Percentiles rank a stretch among this genome's conserved stretches.
These are phyloP conservation scores for Plasmodium knowlesi DNA, from an alignment of 169 alveolate species.

Conservation along the genomic window DNA sequence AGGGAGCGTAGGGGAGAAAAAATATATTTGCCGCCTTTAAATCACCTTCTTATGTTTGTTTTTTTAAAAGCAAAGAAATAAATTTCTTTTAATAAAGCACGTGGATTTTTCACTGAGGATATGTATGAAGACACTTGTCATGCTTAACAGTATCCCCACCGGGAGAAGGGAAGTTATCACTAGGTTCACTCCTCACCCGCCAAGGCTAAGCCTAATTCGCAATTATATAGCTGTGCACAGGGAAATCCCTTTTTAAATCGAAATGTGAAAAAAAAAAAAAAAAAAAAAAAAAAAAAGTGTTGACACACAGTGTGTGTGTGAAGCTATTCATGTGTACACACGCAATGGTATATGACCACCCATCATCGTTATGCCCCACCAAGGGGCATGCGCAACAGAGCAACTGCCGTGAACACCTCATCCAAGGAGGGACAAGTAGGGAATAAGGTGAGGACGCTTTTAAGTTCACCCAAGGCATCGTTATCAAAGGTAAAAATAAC, in stretches of 20 bases:
- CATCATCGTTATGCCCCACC: not conserved
- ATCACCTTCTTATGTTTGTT: not conserved
- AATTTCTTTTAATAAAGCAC: not conserved
- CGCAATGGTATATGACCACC: not conserved
- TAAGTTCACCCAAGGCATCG: conserved; percentile 19
- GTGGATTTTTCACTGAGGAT: not conserved
- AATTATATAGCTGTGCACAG: not conserved
- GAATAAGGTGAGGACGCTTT: conserved; percentile 34
- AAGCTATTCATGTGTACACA: not conserved
- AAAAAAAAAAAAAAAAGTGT: not conserved
- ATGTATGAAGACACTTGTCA: not conserved
- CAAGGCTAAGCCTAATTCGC: not conserved
- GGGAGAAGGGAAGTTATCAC: not conserved
- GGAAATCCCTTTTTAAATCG: not conserved
- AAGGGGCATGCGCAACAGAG: conserved; percentile 31
- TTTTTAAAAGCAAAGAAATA: not conserved
- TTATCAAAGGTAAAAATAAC: conserved; percentile 50
- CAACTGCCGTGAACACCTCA: conserved; percentile 17
- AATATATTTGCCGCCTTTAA: not conserved
- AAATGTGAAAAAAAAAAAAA: too few relatives aligned
- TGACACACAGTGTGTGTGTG: not conserved
- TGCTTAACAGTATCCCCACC: not conserved
- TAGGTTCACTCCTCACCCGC: not conserved
- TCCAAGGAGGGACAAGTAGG: conserved; percentile 58
- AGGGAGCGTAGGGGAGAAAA: not conserved